These are phyloP conservation scores for Helotiales sp. DNA, from an alignment of 2,329 filamentous ascomycete species.

Conservation along the genomic window DNA sequence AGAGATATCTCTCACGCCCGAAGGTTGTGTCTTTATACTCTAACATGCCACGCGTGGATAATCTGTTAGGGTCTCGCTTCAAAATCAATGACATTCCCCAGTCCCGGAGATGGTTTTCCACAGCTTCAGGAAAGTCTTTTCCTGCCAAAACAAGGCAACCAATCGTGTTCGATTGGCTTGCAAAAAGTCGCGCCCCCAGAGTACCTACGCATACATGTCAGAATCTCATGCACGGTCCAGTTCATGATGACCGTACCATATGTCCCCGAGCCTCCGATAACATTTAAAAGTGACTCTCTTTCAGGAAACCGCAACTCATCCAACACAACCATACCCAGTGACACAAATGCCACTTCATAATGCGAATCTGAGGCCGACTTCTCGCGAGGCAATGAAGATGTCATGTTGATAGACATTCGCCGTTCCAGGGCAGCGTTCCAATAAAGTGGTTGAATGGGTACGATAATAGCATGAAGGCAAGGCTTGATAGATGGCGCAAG, in stretches of 20 bases:
- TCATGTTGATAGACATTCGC: too few relatives aligned
- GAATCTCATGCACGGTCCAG: background rate
- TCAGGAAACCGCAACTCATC: background rate
- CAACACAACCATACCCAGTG: background rate
- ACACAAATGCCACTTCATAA: too few relatives aligned
- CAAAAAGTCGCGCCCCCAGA: background rate
- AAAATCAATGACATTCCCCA: background rate
- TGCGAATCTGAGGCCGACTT: too few relatives aligned
- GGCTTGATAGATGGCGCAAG: too few relatives aligned
- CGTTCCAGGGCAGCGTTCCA: too few relatives aligned
- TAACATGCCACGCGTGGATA: background rate
- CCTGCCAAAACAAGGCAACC: background rate
- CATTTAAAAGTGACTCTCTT: background rate
- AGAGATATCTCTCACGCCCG: background rate
- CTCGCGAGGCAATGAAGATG: too few relatives aligned
- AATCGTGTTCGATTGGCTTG: background rate
- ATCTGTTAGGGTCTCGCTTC: background rate
- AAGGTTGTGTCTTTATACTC: background rate
- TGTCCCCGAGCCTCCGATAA: background rate
- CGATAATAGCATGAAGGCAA: too few relatives aligned
- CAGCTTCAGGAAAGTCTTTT: background rate
- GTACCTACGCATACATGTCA: background rate
- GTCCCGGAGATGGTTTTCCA: background rate
- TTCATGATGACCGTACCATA: background rate
- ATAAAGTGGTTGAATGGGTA: too few relatives aligned